A percentile compares a stretch with the other conserved stretches of the same genome.
phyloP scores from a whole-genome alignment of 2,329 filamentous ascomycete genomes.

The Magnaporthales sp. region DNA sequence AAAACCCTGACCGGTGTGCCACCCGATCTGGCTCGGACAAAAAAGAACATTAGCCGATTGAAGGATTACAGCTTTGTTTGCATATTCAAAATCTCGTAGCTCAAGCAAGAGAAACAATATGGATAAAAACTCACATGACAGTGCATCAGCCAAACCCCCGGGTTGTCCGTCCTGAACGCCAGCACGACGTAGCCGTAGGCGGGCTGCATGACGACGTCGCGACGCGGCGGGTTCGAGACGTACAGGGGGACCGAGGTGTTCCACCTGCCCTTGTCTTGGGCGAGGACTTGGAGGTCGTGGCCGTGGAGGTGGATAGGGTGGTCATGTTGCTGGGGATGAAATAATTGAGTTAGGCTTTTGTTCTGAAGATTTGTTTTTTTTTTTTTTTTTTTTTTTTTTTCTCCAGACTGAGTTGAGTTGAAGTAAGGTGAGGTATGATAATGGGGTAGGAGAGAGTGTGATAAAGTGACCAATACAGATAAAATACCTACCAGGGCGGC shows the following conservation, averaged over 20 bases:
- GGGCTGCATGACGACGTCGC: conserved; percentile 5
- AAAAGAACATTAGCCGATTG: no score
- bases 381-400: no score
- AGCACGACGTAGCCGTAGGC: conserved; percentile 4
- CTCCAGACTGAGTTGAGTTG: no score
- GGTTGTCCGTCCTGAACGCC: conserved; percentile 6
- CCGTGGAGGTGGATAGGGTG: conserved; percentile 6
- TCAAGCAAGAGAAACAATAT: no score
- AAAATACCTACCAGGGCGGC: neutral
- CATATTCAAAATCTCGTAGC: no score
- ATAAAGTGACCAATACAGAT: no score
- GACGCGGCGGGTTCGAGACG: conserved; percentile 2
- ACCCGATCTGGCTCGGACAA: neutral
- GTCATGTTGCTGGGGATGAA: neutral
- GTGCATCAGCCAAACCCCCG: conserved; percentile 7
- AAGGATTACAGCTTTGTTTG: no score
- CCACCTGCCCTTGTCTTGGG: neutral
- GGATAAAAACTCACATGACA: conserved; percentile 2
- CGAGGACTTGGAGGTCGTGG: conserved; percentile 4
- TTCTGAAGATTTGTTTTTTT: no score
- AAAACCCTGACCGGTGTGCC: conserved; percentile 2
- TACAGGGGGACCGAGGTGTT: conserved; percentile 13
- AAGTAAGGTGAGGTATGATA: no score
- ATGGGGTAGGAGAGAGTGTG: no score
- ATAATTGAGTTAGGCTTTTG: neutral